These are phyloP conservation scores for Aspergillus uvarum DNA, from an alignment of 2,329 filamentous ascomycete genomes.

Conservation along the genomic window DNA sequence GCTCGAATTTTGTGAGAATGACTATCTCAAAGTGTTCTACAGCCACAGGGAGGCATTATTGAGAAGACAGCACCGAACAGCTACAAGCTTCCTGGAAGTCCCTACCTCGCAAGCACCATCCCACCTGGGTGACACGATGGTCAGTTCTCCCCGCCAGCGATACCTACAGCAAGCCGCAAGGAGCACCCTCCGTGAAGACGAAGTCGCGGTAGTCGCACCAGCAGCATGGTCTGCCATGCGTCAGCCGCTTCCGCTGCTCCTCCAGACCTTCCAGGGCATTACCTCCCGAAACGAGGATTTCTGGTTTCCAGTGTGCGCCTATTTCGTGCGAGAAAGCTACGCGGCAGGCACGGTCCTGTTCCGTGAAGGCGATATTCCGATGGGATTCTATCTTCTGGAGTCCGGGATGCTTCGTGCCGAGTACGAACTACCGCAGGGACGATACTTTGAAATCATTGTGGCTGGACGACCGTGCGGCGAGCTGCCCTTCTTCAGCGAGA, in stretches of 20 bases:
- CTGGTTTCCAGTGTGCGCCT: conserved; percentile 78
- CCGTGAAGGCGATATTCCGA: conserved; percentile 70
- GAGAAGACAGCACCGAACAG: conserved; percentile 16
- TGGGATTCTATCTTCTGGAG: conserved; percentile 88
- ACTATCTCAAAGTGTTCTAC: conserved; percentile 80
- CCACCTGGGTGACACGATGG: conserved; percentile 50
- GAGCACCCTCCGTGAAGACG: conserved; percentile 67
- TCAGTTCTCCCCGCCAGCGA: conserved; percentile 75
- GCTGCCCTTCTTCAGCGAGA: conserved; percentile 93
- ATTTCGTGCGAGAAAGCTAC: conserved; percentile 71
- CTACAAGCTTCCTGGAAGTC: conserved; percentile 27
- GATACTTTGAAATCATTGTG: conserved; percentile 86
- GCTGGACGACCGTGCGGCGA: conserved; percentile 95
- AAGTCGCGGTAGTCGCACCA: conserved; percentile 52
- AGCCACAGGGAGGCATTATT: conserved; percentile 59
- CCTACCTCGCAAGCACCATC: conserved; percentile 28
- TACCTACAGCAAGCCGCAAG: conserved; percentile 77
- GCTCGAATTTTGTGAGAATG: conserved; percentile 91
- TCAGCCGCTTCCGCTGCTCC: conserved; percentile 84
- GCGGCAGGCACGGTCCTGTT: conserved; percentile 72
- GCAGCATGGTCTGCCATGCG: conserved; percentile 81
- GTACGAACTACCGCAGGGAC: conserved; percentile 86
- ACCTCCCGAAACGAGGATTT: conserved; percentile 89
- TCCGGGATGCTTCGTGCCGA: conserved; percentile 84
- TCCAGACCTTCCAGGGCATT: conserved; percentile 92